A percentile compares a stretch with the other conserved stretches of the same genome.
These are phyloP conservation scores for Stropharia rugosoannulata DNA, from an alignment of 768 basidiomycete genomes.

Conservation along the genomic window DNA sequence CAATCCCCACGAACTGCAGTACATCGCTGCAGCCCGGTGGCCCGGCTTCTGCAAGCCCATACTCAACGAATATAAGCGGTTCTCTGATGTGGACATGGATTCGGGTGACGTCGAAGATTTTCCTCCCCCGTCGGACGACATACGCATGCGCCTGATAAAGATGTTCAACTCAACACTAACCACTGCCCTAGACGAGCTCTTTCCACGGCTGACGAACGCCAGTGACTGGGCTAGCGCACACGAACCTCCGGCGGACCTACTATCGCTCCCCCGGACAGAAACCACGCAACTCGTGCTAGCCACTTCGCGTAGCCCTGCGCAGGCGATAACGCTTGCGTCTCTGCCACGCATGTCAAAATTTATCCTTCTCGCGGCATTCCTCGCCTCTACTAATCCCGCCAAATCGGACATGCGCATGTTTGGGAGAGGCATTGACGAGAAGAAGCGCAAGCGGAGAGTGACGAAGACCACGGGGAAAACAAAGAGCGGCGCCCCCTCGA, in stretches of 20 bases:
- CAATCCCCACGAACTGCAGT: conserved; percentile 69
- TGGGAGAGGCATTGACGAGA: conserved; percentile 69
- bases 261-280: conserved; percentile 25
- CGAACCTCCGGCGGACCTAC: conserved; percentile 41
- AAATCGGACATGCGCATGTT: conserved; percentile 84
- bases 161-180: conserved; percentile 64
- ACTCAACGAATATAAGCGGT: conserved; percentile 42
- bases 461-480: conserved; percentile 33
- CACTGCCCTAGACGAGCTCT: conserved; percentile 61
- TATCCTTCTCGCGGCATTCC: conserved; percentile 71
- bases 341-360: conserved; percentile 73
- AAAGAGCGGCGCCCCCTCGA: conserved; percentile 42
- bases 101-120: conserved; percentile 15
- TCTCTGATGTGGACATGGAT: conserved; percentile 22
- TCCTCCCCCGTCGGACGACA: conserved; percentile 48
- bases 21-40: conserved; percentile 79
- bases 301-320: conserved; percentile 5
- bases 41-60: conserved; percentile 75
- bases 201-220: conserved; percentile 68
- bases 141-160: conserved; percentile 63
- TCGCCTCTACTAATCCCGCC: conserved; percentile 84
- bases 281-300: background rate
- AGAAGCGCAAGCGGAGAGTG: conserved; percentile 50
- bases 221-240: conserved; percentile 58
- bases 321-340: conserved; percentile 22